Base-by-base conservation (phyloP, 148 eudicot species). In the Dysphania ambrosioides region DNA sequence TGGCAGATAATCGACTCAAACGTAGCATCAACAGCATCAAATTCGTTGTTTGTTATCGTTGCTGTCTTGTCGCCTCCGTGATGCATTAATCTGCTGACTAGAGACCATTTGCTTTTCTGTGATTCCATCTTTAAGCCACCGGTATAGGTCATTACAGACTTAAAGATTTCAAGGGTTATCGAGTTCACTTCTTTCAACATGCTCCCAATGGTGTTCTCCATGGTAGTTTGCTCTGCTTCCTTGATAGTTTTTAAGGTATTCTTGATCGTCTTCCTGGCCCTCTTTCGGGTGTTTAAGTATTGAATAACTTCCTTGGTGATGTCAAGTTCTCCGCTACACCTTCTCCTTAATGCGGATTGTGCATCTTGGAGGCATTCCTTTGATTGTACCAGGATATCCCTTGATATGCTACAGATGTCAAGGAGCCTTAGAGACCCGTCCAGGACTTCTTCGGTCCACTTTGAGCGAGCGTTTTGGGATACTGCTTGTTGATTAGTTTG, bases 391-490 rank as follows among this genome's bases (percentile, higher is more conserved):
- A 72, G 34, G 9, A 73, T 51, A 66, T 84, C 81, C 66, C 74
- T 82, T 9, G 74, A 51, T 8, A 70, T 62, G 19, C 70, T 55
- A 47, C 85, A 82, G 0, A 71, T 21, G 70, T 85, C 86, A n/a
- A 85, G 70, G 19, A 85, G 70, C 61, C 62, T 72, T 30, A 81
- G 63, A 64, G 80, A 74, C 6, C 85, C 81, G 27, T 81, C 85
- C 67, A 81, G 66, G 18, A 73, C 24, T 12, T 49, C 65, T 27
- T 79, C 77, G 15, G 23, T 47, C 66, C 70, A 73, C 27, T 70
- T 80, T 29, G 38, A 29, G 4, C 65, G 60, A 12, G 21, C n/a
- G n/a, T 35, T 66, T 75, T 65, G 71, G 6, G 67, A 36, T 3
- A 79, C 18, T 15, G 24, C 21, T 63, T 82, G 80, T 71, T 74